Conservation (phyloP, 768 basidiomycete genomes). For the Suillus paluster region DNA sequence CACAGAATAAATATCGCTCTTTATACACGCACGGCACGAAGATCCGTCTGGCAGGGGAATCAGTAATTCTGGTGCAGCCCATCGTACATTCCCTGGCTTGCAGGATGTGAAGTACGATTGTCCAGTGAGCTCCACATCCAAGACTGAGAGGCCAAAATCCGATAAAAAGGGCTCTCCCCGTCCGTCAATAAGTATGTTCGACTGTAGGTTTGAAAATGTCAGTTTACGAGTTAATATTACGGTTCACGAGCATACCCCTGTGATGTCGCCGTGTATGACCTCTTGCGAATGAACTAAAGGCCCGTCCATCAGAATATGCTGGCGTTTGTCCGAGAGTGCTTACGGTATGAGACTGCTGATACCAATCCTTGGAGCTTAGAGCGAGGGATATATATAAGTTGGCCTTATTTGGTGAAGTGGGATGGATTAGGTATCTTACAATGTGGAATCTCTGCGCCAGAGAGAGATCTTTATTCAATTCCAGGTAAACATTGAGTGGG, state of each 20-base stretch:
- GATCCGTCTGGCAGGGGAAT: slow-evolving; percentile 4
- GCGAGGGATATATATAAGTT: not conserved
- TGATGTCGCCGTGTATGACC: slow-evolving; percentile 15
- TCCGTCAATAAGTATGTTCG: slow-evolving; percentile 13
- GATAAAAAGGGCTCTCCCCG: slow-evolving; percentile 15
- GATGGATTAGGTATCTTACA: slow-evolving; percentile 27
- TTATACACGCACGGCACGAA: not conserved
- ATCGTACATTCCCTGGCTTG: slow-evolving; percentile 15
- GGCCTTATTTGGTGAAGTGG: not conserved
- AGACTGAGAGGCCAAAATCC: slow-evolving; percentile 49
- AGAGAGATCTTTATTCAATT: slow-evolving; percentile 38
- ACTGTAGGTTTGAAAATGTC: slow-evolving; percentile 3
- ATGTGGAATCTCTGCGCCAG: slow-evolving; percentile 40
- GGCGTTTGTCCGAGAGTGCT: slow-evolving; percentile 10
- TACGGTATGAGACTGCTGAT: slow-evolving; percentile 44
- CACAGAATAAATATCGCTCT: slow-evolving; percentile 25
- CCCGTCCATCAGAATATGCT: not conserved
- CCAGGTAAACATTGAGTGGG: slow-evolving; percentile 42
- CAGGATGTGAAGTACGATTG: slow-evolving; percentile 21
- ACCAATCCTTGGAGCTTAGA: slow-evolving; percentile 44
- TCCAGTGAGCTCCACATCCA: slow-evolving; percentile 40
- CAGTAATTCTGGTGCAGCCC: slow-evolving; percentile 23
- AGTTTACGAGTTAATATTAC: not conserved
- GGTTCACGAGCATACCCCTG: slow-evolving; percentile 5
- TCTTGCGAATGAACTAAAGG: slow-evolving; percentile 8